Evolutionary conservation across 1,284 basidiomycete genomes (phyloP).

Genomic region (Boletus chippewaensis): DNA sequence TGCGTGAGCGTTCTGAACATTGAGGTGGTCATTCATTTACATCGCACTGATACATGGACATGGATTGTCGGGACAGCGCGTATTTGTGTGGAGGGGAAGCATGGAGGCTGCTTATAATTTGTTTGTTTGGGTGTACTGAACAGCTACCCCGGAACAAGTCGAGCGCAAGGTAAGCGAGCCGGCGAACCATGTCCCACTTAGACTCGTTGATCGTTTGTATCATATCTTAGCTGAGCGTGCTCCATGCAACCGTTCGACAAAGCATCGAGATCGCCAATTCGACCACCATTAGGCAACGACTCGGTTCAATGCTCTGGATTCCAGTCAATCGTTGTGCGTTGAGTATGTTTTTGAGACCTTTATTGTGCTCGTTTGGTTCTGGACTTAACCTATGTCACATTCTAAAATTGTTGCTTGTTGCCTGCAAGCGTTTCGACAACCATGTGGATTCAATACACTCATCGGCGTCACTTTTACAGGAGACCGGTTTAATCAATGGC

Average conservation of each 20-base stretch:
- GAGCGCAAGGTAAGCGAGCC: slow-evolving; percentile 48
- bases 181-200: neutral
- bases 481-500: slow-evolving; percentile 80
- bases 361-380: neutral
- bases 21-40: neutral
- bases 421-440: slow-evolving; percentile 77
- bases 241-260: slow-evolving; percentile 55
- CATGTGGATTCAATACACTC: slow-evolving; percentile 72
- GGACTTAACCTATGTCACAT: neutral
- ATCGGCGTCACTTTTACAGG: slow-evolving; percentile 73
- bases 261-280: slow-evolving; percentile 56
- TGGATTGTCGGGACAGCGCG: slow-evolving; percentile 43
- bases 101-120: slow-evolving; percentile 44
- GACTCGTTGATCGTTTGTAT: neutral
- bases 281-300: slow-evolving; percentile 55
- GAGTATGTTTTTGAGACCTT: slow-evolving; percentile 39
- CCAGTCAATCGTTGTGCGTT: slow-evolving; percentile 64
- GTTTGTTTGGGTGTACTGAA: slow-evolving; percentile 61
- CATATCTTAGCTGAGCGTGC: slow-evolving; percentile 44
- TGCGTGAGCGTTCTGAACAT: slow-evolving; percentile 44
- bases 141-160: slow-evolving; percentile 57
- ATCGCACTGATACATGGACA: neutral
- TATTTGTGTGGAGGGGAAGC: slow-evolving; percentile 53
- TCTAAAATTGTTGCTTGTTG: slow-evolving; percentile 63
- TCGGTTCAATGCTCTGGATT: slow-evolving; percentile 48